Evolutionary conservation across 192 early-diverging fungal species (phyloP), one percentile per base, ranked within the genome.

Genomic region (Diversispora epigaea): DNA sequence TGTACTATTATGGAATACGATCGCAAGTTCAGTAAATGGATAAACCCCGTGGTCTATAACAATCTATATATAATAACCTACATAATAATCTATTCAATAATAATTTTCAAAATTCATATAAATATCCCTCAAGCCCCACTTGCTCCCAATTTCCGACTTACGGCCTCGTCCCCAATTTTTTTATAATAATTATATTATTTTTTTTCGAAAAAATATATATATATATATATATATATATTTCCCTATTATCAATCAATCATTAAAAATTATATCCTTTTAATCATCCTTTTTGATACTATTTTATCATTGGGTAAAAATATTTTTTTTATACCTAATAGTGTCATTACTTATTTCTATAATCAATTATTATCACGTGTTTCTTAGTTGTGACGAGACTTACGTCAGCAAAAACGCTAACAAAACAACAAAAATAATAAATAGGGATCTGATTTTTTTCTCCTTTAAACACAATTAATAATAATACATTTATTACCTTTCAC

Each of bases 131-230:
- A 63, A 63, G 15, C 61, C 61, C 61, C 61, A 63, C 61, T 40
- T 63, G 61, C 61, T 63, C 61, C 22, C 22, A 63, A 63, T 40
- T 63, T 63, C 61, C 61, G 61, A 63, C 14, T 63, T 40, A 63
- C 61, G 61, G 61, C 61, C 61, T 63, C 61, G 61, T 63, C 61
- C 61, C 49, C 5, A 50, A 50, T 1, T 5, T 50, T n/a, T 63
- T 62, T 40, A 12, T 40, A 58, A 58, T 58, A 58, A 58, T 58
- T 58, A 19, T 58, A 4, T 17, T 22, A 19, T 21, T 58, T 22
- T 58, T 17, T 63, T 63, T 63, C 40, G 12, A 15, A n/a, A n/a
- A n/a, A n/a, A n/a, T n/a, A 40, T 40, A 63, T 15, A 32, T 17
- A 63, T 40, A 15, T 14, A 61, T 25, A 61, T 12, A 12, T 61